Evolutionary conservation across 1,284 basidiomycete species (phyloP), one percentile per base, ranked within the genome.

Genomic region (Fomitopsis pinicola): DNA sequence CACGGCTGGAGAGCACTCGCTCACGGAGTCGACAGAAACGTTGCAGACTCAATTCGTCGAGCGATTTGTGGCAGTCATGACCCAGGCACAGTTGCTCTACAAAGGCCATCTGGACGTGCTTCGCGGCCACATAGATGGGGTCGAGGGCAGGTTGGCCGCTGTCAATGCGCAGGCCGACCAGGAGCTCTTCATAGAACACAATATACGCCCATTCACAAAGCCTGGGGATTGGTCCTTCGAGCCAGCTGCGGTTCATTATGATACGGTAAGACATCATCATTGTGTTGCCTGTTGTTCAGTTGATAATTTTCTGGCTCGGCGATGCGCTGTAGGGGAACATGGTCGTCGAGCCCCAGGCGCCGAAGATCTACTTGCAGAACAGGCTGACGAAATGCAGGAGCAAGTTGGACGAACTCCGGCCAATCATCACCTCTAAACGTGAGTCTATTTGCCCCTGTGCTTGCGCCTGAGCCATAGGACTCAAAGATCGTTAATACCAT

Each of bases 311-410:
- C 2, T 22, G 22, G 17, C 19, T 52, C 15, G 30, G 15, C 38
- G 15, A 62, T 54, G 58, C 58, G 40, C 57, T 59, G 54, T 61
- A 92, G 89, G 78, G 77, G 42, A 83, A 81, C 9, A 82, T 92
- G 72, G 87, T 77, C 66, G 72, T 85, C 26, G 90, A 91, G 50
- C 74, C 82, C 22, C 38, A 8, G 38, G 81, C 81, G 10, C 85
- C 91, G 0, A 92, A 91, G 72, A 78, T 91, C 2, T 83, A 89
- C 68, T 76, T 93, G 17, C 91, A 93, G 75, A 93, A 93, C 70
- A 88, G 87, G 64, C 79, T 93, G n/a, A 75, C 75, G 58, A 80
- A 80, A 59, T 83, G 82, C 59, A 80, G 82, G 60, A 74, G 73
- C 42, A 89, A 88, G 72, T 68, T 90, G 15, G 70, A 77, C 59